These are phyloP conservation scores for Takashimella tepidaria DNA, from an alignment of 1,284 basidiomycete genomes.

Conservation along the genomic window DNA sequence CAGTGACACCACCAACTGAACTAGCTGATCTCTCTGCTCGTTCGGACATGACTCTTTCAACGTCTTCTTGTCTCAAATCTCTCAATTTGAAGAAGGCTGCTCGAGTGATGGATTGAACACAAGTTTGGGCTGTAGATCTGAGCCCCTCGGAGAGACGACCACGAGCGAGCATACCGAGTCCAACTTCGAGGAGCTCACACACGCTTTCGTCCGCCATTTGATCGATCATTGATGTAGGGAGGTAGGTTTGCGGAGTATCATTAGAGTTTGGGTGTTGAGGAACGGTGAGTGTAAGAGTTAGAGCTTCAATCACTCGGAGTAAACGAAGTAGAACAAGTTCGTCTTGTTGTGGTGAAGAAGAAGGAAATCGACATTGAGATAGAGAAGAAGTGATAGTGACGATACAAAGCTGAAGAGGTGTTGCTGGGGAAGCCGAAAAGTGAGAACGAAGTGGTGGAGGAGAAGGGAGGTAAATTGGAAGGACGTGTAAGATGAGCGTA, in stretches of 20 bases:
- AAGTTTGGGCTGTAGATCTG: constrained; percentile 87
- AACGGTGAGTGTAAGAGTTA: constrained; percentile 54
- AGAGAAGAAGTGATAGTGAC: constrained; percentile 81
- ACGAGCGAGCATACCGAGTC: constrained; percentile 93
- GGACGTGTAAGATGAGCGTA: constrained; percentile 71
- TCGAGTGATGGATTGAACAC: constrained; percentile 82
- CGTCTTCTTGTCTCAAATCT: constrained; percentile 50
- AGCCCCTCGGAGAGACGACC: constrained; percentile 72
- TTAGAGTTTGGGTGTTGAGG: background rate
- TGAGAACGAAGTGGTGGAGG: constrained; percentile 31
- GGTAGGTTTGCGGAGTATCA: background rate
- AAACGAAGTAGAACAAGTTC: constrained; percentile 92
- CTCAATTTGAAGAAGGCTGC: constrained; percentile 73
- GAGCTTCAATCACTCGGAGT: constrained; percentile 81
- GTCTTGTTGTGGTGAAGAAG: constrained; percentile 89
- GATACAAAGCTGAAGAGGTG: constrained; percentile 55
- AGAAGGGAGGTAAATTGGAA: constrained; percentile 48
- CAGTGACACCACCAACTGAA: background rate
- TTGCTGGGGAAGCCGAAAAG: constrained; percentile 39
- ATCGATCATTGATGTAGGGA: constrained; percentile 39
- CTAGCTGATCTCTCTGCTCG: constrained; percentile 1
- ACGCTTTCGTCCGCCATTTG: constrained; percentile 85
- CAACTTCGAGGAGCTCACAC: constrained; percentile 97
- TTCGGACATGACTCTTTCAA: constrained; percentile 20
- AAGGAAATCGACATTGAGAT: constrained; percentile 96